Base-by-base conservation (phyloP, 352 stramenopile species). In the Phytopythium sindhum region DNA sequence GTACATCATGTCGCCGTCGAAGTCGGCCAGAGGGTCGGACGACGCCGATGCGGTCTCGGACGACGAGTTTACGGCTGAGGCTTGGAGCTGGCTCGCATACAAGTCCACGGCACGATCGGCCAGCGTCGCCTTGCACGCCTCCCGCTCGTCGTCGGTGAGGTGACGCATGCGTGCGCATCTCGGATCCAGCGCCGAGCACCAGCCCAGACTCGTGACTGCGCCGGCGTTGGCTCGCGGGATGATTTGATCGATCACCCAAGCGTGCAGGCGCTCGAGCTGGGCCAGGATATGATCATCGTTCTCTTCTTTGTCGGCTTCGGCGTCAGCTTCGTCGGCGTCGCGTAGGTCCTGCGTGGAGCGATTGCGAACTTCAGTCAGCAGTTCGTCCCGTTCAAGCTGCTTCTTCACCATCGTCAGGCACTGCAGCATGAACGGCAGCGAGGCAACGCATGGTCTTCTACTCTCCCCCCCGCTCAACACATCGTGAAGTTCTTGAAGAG, bases 141-240 rank as follows among this genome's bases (percentile, higher is more conserved):
- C 73, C 23, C 71, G 73, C 44, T 77, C 65, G n/a, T 70, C 65
- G 19, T 81, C 77, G 0, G 57, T 66, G 26, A 89, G 24, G 35
- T 86, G 77, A 4, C 70, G 73, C 66, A 84, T 69, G 6, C 72
- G 69, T 24, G 66, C 77, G 31, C 82, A 80, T 7, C 75, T 69
- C 31, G 77, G 77, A 54, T 88, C 79, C 21, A 85, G 50, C 21
- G 70, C 59, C 12, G 75, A 73, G 21, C 77, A 74, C 79, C 79
- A 88, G 19, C 63, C 28, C 9, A 84, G 58, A 17, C 73, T 60
- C 0, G 41, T 39, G 50, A 66, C 70, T 5, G 74, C 24, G 0
- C 37, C 21, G 24, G 63, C 64, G 28, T 69, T 80, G 4, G 39
- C 37, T 24, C 29, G 45, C 56, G 33, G 28, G 64, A 64, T 50